Evolutionary conservation across 2,329 filamentous ascomycete genomes (phyloP).

Genomic region (Polychaeton citri): DNA sequence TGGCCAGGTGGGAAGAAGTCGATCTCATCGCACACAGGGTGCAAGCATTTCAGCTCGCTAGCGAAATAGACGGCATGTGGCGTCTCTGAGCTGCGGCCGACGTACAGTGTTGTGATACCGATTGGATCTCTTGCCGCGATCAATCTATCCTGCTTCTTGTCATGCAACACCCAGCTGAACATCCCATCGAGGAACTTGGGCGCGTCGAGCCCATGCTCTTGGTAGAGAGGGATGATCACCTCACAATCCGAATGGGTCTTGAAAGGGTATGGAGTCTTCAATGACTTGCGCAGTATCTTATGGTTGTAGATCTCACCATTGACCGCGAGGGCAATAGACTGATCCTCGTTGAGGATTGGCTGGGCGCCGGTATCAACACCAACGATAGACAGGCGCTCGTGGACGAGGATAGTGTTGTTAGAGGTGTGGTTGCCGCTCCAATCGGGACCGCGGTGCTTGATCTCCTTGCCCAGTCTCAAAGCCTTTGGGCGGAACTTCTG

Average conservation of each 20-base stretch:
- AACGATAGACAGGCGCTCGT: slow-evolving; percentile 95
- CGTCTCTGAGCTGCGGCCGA: slow-evolving; percentile 72
- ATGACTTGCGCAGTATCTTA: slow-evolving; percentile 75
- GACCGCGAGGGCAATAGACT: slow-evolving; percentile 79
- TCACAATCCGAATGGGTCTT: slow-evolving; percentile 98
- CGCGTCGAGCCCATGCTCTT: slow-evolving; percentile 81
- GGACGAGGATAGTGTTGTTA: slow-evolving; percentile 91
- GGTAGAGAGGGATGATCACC: slow-evolving; percentile 94
- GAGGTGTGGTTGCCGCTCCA: slow-evolving; percentile 84
- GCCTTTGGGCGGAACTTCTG: slow-evolving; percentile 93
- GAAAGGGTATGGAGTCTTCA: slow-evolving; percentile 82
- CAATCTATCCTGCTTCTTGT: slow-evolving; percentile 84
- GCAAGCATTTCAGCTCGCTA: slow-evolving; percentile 87
- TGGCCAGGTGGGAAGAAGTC: slow-evolving; percentile 89
- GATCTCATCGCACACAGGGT: slow-evolving; percentile 90
- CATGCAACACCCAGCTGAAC: slow-evolving; percentile 98
- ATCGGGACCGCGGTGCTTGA: slow-evolving; percentile 93
- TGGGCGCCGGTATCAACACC: slow-evolving; percentile 95
- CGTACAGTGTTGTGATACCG: slow-evolving; percentile 93
- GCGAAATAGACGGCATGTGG: slow-evolving; percentile 87
- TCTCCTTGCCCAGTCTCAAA: slow-evolving; percentile 85
- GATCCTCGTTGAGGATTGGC: slow-evolving; percentile 84
- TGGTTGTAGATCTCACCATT: slow-evolving; percentile 99
- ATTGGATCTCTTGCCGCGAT: slow-evolving; percentile 94
- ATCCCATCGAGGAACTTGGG: slow-evolving; percentile 94